These are phyloP conservation scores for Vitis hybrid DNA, from an alignment of 177 flowering plant genomes.

Conservation along the genomic window DNA sequence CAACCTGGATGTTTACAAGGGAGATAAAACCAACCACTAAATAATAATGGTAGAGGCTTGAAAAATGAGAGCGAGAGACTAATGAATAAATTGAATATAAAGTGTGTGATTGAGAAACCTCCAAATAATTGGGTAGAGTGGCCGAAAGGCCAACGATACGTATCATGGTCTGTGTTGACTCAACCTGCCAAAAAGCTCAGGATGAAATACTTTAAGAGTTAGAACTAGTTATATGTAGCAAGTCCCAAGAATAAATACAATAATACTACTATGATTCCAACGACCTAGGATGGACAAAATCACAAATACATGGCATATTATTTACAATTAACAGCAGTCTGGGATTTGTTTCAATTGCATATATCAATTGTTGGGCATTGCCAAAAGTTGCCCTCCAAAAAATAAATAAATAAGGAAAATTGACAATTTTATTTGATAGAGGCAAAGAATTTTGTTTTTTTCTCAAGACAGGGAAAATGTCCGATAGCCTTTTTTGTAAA, in stretches of 20 bases:
- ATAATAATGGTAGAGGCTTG: neutral
- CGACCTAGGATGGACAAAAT: neutral
- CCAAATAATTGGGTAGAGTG: conserved; percentile 93
- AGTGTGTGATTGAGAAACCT: conserved; percentile 46
- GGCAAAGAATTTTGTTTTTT: too few relatives aligned
- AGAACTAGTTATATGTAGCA: neutral
- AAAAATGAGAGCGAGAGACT: neutral
- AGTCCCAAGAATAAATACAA: neutral
- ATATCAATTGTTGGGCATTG: neutral
- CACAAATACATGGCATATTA: neutral
- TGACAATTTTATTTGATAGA: too few relatives aligned
- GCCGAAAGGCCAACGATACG: conserved; percentile 99
- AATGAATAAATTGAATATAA: neutral
- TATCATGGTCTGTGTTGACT: conserved; percentile 95
- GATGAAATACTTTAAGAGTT: conserved; percentile 3
- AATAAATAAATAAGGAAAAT: too few relatives aligned
- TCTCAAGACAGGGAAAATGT: too few relatives aligned
- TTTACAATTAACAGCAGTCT: neutral
- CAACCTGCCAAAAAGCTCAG: conserved; percentile 57
- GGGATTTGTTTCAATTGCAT: neutral
- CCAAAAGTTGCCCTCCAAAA: neutral
- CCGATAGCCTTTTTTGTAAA: too few relatives aligned
- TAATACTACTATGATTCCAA: neutral
- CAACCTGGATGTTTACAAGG: conserved; percentile 56
- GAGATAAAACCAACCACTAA: conserved; percentile 2